phyloP scores from a whole-genome alignment of 768 basidiomycete genomes.

The Macrolepiota dolichaula region DNA sequence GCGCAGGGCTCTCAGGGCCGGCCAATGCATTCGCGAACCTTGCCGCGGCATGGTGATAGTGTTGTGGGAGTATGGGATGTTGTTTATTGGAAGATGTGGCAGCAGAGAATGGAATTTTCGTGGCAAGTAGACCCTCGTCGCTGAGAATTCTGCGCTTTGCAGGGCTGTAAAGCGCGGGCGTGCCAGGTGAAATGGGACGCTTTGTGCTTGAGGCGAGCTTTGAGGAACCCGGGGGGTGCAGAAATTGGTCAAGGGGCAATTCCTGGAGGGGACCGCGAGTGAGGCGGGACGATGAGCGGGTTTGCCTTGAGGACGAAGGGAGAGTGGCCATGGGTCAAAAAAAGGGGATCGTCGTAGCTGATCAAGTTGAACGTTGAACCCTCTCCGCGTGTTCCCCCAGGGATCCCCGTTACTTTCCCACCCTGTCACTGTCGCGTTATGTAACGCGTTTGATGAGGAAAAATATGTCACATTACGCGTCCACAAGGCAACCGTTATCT shows the following conservation, averaged over 20 bases:
- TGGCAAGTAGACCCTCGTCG: slow-evolving; percentile 45
- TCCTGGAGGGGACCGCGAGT: slow-evolving; percentile 53
- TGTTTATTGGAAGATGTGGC: slow-evolving; percentile 6
- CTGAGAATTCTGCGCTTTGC: slow-evolving; percentile 66
- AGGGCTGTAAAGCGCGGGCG: slow-evolving; percentile 49
- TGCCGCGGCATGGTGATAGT: neutral
- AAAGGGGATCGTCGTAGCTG: slow-evolving; percentile 12
- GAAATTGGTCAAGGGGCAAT: slow-evolving; percentile 55
- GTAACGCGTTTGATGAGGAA: slow-evolving; percentile 24
- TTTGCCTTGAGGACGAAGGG: neutral
- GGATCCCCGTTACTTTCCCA: slow-evolving; percentile 9
- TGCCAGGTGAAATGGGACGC: slow-evolving; percentile 59
- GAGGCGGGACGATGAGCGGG: neutral
- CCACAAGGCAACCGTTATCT: neutral
- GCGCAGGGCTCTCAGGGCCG: slow-evolving; percentile 41
- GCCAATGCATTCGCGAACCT: slow-evolving; percentile 21
- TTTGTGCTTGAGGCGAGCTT: slow-evolving; percentile 43
- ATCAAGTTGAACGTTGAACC: slow-evolving; percentile 21
- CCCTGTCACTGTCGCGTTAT: slow-evolving; percentile 33
- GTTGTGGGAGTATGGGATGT: neutral
- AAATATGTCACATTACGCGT: slow-evolving; percentile 14
- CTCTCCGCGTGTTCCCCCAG: slow-evolving; percentile 18
- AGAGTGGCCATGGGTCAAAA: slow-evolving; percentile 13
- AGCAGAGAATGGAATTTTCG: slow-evolving; percentile 29
- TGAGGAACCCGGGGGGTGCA: slow-evolving; percentile 29